Base-by-base conservation (phyloP, 75 land plant species). In the Pinus albicaulis region DNA sequence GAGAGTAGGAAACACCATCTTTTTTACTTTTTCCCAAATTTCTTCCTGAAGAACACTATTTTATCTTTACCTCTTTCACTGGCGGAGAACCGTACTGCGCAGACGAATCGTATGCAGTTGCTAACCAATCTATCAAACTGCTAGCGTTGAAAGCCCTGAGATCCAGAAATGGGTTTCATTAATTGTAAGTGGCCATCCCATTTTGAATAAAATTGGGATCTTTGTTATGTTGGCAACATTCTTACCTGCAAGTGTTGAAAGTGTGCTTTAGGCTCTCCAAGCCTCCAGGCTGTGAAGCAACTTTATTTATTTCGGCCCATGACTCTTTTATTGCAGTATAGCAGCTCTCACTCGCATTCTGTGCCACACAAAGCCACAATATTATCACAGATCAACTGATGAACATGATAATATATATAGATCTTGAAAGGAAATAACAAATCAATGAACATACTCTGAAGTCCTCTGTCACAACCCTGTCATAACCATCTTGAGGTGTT, bases 241-340 rank as follows among this genome's bases (percentile, higher is more conserved):
- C 14, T 19, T 82, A 91, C 93, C 74, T 76, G 85, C 93, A 91
- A 75, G 83, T 78, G 31, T 80, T 77, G 68, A 91, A 87, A 55
- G 60, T 68, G 53, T 76, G 52, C 55, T 78, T 77, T 7, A 91
- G 81, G 36, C 72, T 76, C 25, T 82, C 78, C 4, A 82, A 79
- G 13, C 89, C 91, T 71, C 80, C 71, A 57, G 77, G 85, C 63
- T 63, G 58, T 4, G 84, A 57, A 24, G 87, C 82, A 25, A 79
- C 78, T 34, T 76, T 73, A 15, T 78, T 73, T 17, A 91, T 81
- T 59, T 61, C 83, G 36, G 74, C 75, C 93, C 93, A 91, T 15
- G 93, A 91, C 14, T 73, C 55, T 20, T 75, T 72, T 26, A 91
- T 91, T 57, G 76, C 78, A 22, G 80, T 56, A 58, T 84, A 91